phyloP scores from a whole-genome alignment of 2,329 filamentous ascomycete species.

The Boeremia exigua region DNA sequence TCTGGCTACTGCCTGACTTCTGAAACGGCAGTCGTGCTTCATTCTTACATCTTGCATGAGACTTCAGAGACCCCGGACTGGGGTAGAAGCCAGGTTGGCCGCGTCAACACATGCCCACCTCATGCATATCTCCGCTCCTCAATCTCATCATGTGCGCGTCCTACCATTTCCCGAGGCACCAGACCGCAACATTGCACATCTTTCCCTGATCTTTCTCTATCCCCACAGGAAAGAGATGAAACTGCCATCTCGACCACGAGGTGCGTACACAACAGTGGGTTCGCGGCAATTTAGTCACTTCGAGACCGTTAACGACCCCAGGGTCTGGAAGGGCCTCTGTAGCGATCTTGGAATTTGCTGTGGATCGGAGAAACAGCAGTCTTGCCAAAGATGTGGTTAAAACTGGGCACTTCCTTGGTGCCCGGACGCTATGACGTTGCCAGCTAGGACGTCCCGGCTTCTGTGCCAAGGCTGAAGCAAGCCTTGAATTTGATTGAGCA shows the following conservation, averaged over 20 bases:
- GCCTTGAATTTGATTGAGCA: too few relatives aligned
- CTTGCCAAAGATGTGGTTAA: conserved; percentile 5
- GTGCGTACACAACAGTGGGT: conserved; percentile 1
- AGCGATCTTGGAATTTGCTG: conserved; percentile 14
- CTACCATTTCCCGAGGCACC: background rate
- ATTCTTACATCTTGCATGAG: background rate
- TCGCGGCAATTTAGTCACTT: conserved; percentile 8
- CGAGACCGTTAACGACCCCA: conserved; percentile 12
- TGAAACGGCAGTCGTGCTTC: conserved; percentile 1
- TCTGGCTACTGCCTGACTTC: background rate
- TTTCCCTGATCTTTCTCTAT: background rate
- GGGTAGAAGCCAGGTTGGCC: background rate
- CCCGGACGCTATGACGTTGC: conserved; percentile 10
- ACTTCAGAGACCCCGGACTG: background rate
- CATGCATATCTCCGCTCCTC: background rate
- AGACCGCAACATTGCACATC: conserved; percentile 12
- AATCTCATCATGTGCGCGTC: background rate
- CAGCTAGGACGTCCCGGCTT: background rate
- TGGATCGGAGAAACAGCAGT: conserved; percentile 6
- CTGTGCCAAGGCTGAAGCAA: background rate
- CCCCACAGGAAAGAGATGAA: conserved; percentile 5
- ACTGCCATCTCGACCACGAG: conserved; percentile 11
- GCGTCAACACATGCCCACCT: background rate
- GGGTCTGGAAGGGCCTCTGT: conserved; percentile 14
- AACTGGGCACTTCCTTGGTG: conserved; percentile 2